Percentiles rank a stretch among this genome's conserved stretches.
phyloP scores from a whole-genome alignment of 2,329 filamentous ascomycete genomes.

The Ophiostoma ips region DNA sequence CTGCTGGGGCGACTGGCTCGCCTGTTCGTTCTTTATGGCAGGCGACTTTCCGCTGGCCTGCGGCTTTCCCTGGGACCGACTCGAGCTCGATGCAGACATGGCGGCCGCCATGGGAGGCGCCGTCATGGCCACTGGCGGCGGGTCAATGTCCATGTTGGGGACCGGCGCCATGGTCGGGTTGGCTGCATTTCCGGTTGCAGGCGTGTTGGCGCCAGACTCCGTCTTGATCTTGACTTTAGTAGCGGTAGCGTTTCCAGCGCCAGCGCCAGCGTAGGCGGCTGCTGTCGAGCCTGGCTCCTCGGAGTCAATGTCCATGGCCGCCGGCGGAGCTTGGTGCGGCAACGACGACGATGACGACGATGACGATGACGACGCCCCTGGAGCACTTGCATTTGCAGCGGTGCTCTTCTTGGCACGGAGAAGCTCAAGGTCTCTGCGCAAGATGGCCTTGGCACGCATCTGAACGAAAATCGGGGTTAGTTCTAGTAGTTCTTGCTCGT shows the following conservation, averaged over 20 bases:
- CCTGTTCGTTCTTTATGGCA: constrained; percentile 9
- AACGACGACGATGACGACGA: background rate
- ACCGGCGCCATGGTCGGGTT: constrained; percentile 33
- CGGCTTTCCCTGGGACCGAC: background rate
- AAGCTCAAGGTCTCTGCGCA: constrained; percentile 39
- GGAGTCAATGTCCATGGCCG: constrained; percentile 20
- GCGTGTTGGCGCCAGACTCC: constrained; percentile 17
- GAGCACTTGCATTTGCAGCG: constrained; percentile 5
- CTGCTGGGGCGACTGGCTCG: constrained; percentile 15
- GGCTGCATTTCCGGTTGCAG: constrained; percentile 12
- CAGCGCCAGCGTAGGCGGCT: background rate
- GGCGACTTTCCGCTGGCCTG: constrained; percentile 3
- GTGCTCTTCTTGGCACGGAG: constrained; percentile 19
- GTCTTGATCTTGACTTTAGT: constrained; percentile 20
- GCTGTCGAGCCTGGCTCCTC: constrained; percentile 5
- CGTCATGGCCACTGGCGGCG: constrained; percentile 10
- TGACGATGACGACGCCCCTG: background rate
- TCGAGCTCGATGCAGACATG: background rate
- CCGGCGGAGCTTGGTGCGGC: constrained; percentile 14
- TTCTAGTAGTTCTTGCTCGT: too few relatives aligned
- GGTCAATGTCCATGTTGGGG: constrained; percentile 41
- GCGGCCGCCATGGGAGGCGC: background rate
- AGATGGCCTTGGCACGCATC: constrained; percentile 39
- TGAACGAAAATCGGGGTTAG: constrained; percentile 13
- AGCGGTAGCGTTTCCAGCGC: constrained; percentile 3